Evolutionary conservation across 495 filamentous ascomycete species (phyloP), one percentile per base, ranked within the genome.

Genomic region (Penicillium paradoxum): DNA sequence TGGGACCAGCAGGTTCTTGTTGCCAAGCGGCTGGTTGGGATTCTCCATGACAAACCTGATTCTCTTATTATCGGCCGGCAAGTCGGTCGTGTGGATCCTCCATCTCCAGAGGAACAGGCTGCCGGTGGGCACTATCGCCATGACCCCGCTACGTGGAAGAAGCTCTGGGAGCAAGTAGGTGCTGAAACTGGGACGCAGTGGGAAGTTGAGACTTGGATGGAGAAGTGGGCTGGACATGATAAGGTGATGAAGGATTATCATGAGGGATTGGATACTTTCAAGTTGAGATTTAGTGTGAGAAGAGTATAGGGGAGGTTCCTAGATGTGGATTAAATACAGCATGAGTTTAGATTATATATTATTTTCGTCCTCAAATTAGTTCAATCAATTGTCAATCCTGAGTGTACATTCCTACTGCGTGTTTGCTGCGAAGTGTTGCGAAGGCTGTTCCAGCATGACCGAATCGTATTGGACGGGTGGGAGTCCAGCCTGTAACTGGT

Each of bases 141-240:
- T 58, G 68, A 79, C 56, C 33, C 56, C 29, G 53, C 57, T 29
- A 77, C 67, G 29, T 78, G 79, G 52, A 56, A 69, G 41, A 65
- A 61, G 43, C 63, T 83, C 58, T 85, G 80, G 79, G 58, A 73
- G 11, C 54, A 74, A 52, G 74, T 83, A 42, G 71, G 70, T n/a
- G 51, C 52, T 15, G 70, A 73, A 45, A 74, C 73, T n/a, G 75
- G 68, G 8, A 74, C 69, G 4, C 55, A 64, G 55, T 78, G 75
- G 68, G 49, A 70, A 41, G 72, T 79, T 18, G 59, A 75, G 39
- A 25, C 50, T 51, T 42, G 59, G 53, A 47, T 53, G 32, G 69
- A 59, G 42, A 38, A 45, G 15, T 64, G 60, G 60, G 47, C 15
- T 42, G 53, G 53, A 0, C 19, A 41, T 7, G 56, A 59, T 53